These are phyloP conservation scores for Auricularia cornea DNA, from an alignment of 768 basidiomycete genomes.

Conservation along the genomic window DNA sequence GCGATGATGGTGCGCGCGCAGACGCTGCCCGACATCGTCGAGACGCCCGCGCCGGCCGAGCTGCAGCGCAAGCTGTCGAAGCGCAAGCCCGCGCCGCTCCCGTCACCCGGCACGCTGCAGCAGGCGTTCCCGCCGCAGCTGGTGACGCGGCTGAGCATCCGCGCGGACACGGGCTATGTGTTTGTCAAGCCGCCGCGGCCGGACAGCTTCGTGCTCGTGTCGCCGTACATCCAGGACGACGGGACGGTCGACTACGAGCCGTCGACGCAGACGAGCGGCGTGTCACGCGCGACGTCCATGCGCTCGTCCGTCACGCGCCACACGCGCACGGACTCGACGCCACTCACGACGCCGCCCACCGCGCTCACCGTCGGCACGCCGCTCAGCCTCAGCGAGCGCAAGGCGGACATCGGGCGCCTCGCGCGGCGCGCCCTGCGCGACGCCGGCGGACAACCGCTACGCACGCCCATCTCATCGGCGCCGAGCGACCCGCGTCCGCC, in stretches of 20 bases:
- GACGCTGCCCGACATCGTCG: background rate
- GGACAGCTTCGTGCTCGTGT: background rate
- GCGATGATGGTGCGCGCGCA: background rate
- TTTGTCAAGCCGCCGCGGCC: background rate
- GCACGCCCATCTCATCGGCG: too few relatives aligned
- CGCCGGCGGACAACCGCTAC: too few relatives aligned
- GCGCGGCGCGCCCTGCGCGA: background rate
- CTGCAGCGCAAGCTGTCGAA: background rate
- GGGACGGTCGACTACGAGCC: background rate
- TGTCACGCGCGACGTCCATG: background rate
- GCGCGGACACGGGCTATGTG: background rate
- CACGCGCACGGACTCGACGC: background rate
- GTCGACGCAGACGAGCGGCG: background rate
- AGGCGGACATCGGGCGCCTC: background rate
- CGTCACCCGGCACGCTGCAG: background rate
- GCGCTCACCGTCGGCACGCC: background rate
- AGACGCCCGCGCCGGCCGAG: background rate
- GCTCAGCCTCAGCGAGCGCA: background rate
- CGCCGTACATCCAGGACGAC: constrained; percentile 1
- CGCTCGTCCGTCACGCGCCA: background rate
- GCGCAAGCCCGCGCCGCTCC: background rate
- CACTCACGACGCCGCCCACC: background rate
- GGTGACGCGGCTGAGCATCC: background rate
- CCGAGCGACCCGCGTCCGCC: background rate
- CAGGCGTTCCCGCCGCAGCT: background rate